Conservation (phyloP, 2,329 filamentous ascomycete genomes). For the Juglanconis oblonga region DNA sequence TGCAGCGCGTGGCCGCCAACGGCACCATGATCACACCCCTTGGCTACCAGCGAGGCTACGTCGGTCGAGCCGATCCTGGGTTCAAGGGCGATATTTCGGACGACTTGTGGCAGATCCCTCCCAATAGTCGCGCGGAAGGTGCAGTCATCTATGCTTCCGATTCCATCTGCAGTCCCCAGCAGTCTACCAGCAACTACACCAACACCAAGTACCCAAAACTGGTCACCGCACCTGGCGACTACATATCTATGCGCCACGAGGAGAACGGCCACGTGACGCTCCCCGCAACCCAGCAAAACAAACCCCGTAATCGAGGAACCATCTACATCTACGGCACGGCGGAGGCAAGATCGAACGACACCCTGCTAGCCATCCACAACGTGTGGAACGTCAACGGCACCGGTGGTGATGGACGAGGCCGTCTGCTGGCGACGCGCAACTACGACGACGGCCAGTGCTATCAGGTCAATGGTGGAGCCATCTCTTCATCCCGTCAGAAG, state of each 20-base stretch:
- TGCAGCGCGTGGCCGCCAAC: constrained; percentile 67
- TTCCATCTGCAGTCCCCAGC: constrained; percentile 61
- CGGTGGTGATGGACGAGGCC: constrained; percentile 76
- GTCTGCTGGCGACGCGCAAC: constrained; percentile 71
- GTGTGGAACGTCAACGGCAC: constrained; percentile 77
- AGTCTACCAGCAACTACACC: constrained; percentile 56
- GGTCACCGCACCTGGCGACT: constrained; percentile 56
- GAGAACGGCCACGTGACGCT: constrained; percentile 76
- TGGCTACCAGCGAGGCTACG: constrained; percentile 74
- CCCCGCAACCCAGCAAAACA: constrained; percentile 52
- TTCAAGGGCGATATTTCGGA: constrained; percentile 49
- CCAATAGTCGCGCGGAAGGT: constrained; percentile 43
- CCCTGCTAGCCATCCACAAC: constrained; percentile 55
- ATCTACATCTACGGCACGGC: constrained; percentile 72
- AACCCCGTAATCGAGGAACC: constrained; percentile 65
- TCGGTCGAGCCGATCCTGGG: constrained; percentile 51
- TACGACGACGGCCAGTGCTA: constrained; percentile 93
- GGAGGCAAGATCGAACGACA: constrained; percentile 49
- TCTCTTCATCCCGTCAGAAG: constrained; percentile 58
- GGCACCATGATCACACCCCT: constrained; percentile 68
- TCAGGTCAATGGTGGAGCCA: constrained; percentile 62
- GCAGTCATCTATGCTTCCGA: constrained; percentile 47
- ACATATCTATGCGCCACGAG: constrained; percentile 64
- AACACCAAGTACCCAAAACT: constrained; percentile 61
- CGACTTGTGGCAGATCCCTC: constrained; percentile 64